Evolutionary conservation across 345 rosid genomes (phyloP), one percentile per base, ranked within the genome.

Genomic region (Hibiscus tridactylites): DNA sequence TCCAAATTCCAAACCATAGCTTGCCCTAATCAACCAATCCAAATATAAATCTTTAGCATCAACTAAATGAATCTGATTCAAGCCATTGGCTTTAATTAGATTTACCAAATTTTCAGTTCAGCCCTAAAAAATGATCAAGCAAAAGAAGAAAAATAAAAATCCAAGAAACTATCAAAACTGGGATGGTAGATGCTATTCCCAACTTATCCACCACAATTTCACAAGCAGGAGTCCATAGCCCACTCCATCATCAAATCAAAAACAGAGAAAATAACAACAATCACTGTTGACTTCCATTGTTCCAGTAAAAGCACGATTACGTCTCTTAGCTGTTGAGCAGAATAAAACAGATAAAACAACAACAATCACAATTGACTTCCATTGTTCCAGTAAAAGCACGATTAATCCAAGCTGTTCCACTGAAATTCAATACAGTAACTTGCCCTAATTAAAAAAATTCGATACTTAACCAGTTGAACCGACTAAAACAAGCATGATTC

Each of bases 161-260:
- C 39, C 64, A 60, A 60, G 39, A 28, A 59, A 60, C 17, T 28
- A 26, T 59, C 63, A 59, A 60, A 60, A 1, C 9, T 33, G 3
- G 11, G 29, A 5, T 60, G 4, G 17, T 60, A 28, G 9, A 28
- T 28, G 64, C 39, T 29, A 29, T 11, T 60, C 4, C 65, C 42
- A 61, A 9, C 28, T 33, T 62, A 37, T 62, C 67, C 67, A 62
- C 24, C 71, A 28, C 19, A 60, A 58, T 37, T 64, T 56, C 66
- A 72, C 28, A 17, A 19, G 65, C 21, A 74, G 50, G 11, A 47
- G 52, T 47, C 5, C 52, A 47, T 47, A 47, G 24, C 10, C 17
- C 12, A 65, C 35, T 44, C 24, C 11, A 29, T 4, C 3, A 11
- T 44, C 53, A 65, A 17, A 11, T 65, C 42, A 65, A 39, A 64